Conservation (phyloP, 2,329 filamentous ascomycete genomes). For the Knufia fluminis region DNA sequence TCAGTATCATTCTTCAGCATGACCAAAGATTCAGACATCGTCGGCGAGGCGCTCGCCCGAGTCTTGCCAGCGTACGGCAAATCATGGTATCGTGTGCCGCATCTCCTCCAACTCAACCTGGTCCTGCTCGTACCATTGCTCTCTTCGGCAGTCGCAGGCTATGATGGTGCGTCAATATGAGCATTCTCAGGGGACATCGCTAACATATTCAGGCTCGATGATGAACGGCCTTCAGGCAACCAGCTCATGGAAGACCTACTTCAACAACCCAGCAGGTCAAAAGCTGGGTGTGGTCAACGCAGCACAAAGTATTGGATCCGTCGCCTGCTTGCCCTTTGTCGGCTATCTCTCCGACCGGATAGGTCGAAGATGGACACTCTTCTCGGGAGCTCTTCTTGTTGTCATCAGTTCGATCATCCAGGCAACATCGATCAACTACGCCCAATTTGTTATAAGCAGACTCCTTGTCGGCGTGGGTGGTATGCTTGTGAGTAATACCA, state of each 20-base stretch:
- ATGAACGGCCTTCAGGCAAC: constrained; percentile 41
- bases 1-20: constrained; percentile 7
- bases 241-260: constrained; percentile 33
- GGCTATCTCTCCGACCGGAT: constrained; percentile 10
- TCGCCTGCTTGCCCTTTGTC: constrained; percentile 9
- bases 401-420: constrained; percentile 12
- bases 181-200: background rate
- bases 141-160: constrained; percentile 36
- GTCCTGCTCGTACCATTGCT: constrained; percentile 37
- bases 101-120: constrained; percentile 38
- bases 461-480: constrained; percentile 27
- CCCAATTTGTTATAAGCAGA: constrained; percentile 26
- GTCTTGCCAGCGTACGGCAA: constrained; percentile 35
- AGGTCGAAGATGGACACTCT: constrained; percentile 11
- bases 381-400: constrained; percentile 9
- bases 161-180: constrained; percentile 31
- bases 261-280: constrained; percentile 11
- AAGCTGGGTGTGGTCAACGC: constrained; percentile 14
- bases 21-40: constrained; percentile 24
- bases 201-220: constrained; percentile 27
- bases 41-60: constrained; percentile 23
- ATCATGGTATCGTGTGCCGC: constrained; percentile 36
- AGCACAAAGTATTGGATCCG: constrained; percentile 10
- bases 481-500: no score
- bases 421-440: constrained; percentile 25